Evolutionary conservation across 2,329 filamentous ascomycete genomes (phyloP), one percentile per base, ranked within the genome.

Genomic region (Verticillium tricorpus): DNA sequence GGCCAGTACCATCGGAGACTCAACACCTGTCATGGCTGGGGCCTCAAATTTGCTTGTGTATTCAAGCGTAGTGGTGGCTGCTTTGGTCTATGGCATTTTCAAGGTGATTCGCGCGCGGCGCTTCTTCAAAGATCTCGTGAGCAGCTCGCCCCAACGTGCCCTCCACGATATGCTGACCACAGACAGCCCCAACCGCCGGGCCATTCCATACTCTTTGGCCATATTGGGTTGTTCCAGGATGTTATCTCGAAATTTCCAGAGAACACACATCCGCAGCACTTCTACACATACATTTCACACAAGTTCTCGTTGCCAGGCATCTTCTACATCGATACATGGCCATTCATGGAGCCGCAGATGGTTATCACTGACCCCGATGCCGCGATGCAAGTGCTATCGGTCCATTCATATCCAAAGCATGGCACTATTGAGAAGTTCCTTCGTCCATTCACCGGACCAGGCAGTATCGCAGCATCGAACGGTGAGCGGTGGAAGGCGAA

Each of bases 321-420:
- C 17, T 70, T 72, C 54, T 74, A 74, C 56, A 63, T 74, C 55
- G 72, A 74, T 57, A 32, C 71, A 7, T 71, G 68, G 40, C 70
- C 71, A n/a, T 66, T 74, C 25, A 65, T 64, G 45, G 64, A 67
- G n/a, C 63, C 66, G 11, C 69, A 72, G 32, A 64, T 68, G 28
- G 63, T 72, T 35, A 58, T 74, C 45, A 62, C 67, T 7, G 68
- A 68, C 6, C 72, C 72, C 1, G 67, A 67, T 5, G 63, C 69
- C 19, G 65, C 67, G 37, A 69, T 70, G 28, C 60, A 69, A 22
- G 63, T 71, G 4, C 60, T 64, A 7, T 65, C 66, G 14, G 69
- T 69, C 2, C 66, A 66, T 2, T 63, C 63, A 25, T 63, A 62
- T 5, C 69, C 73, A 31, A 63, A 62, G 5, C 63, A 67, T 17